Conservation (phyloP, 805 yeast species). For the Saturnispora silvae region DNA sequence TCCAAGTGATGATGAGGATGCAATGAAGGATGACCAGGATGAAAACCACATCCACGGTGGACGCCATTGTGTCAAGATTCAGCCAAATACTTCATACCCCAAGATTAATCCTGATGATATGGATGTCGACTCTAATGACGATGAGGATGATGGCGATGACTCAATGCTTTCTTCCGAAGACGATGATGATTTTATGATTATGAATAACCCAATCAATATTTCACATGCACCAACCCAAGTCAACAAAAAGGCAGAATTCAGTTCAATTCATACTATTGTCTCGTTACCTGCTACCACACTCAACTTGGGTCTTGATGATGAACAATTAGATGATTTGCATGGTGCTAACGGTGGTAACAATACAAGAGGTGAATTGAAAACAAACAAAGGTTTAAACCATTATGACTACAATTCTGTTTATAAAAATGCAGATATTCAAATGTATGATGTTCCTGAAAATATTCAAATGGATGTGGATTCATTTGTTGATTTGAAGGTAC, state of each 20-base stretch:
- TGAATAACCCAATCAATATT: conserved; percentile 11
- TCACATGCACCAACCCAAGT: conserved; percentile 24
- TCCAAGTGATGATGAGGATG: conserved; percentile 9
- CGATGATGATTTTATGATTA: conserved; percentile 1
- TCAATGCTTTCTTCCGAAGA: conserved; percentile 10
- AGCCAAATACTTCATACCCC: background rate
- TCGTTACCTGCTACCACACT: conserved; percentile 78
- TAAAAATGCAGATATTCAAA: conserved; percentile 24
- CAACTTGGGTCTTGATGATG: conserved; percentile 59
- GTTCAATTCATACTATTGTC: conserved; percentile 52
- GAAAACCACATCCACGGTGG: background rate
- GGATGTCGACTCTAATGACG: background rate
- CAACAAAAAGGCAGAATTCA: too few relatives aligned
- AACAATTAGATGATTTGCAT: conserved; percentile 43
- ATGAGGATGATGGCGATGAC: conserved; percentile 13
- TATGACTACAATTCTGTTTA: conserved; percentile 74
- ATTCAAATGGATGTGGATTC: conserved; percentile 26
- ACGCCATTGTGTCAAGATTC: background rate
- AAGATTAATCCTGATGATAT: background rate
- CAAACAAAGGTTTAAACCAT: conserved; percentile 66
- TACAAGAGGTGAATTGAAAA: conserved; percentile 23
- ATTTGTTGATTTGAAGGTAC: background rate
- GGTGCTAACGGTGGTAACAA: background rate
- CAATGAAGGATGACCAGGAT: conserved; percentile 11
- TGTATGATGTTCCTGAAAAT: conserved; percentile 33